Evolutionary conservation across 306 rosid genomes (phyloP).

Genomic region (Ziziphus jujuba): DNA sequence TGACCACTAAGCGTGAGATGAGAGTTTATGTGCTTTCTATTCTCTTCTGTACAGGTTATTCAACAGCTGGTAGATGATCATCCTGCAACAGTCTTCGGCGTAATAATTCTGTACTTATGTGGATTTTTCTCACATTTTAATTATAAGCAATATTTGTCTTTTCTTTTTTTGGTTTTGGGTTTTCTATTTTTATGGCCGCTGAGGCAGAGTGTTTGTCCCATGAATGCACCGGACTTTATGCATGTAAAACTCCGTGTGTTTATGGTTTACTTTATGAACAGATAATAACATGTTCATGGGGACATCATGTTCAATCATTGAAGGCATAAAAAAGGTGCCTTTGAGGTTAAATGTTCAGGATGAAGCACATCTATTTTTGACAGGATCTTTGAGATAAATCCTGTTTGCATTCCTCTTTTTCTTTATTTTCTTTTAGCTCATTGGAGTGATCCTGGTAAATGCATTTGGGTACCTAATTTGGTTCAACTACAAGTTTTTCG

Average conservation of each 20-base stretch:
- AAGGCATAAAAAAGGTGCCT: neutral
- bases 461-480: neutral
- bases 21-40: slow-evolving; percentile 22
- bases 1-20: slow-evolving; percentile 14
- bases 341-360: neutral
- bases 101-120: slow-evolving; percentile 32
- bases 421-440: too few species aligned
- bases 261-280: neutral
- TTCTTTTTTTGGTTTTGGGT: neutral
- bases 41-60: slow-evolving; percentile 53
- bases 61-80: slow-evolving; percentile 66
- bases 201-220: slow-evolving; percentile 2
- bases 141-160: neutral
- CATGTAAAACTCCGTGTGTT: slow-evolving; percentile 7
- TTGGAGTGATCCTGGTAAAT: neutral
- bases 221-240: slow-evolving; percentile 13
- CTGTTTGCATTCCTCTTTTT: too few species aligned
- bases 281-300: neutral
- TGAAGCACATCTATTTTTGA: neutral
- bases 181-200: neutral
- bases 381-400: neutral
- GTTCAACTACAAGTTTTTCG: neutral
- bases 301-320: neutral
- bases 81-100: slow-evolving; percentile 69
- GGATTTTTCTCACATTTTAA: slow-evolving; percentile 1